Base-by-base conservation (phyloP, 78 protist genomes). In the Dictyostelium discoideum region DNA sequence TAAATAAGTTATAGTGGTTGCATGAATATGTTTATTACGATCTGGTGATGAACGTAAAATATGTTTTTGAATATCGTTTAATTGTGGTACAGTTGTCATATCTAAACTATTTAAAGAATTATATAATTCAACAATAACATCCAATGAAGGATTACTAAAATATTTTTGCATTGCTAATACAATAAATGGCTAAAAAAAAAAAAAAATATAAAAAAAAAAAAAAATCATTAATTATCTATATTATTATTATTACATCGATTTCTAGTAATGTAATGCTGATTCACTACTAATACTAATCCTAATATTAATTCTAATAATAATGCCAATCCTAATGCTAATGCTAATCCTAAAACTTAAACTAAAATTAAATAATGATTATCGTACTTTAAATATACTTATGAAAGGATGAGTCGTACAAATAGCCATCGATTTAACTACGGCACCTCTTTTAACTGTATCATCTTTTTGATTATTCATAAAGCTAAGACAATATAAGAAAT, bases 341-440 rank as follows among this genome's bases (percentile, higher is more conserved):
- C 37, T 32, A 32, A 32, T 1, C 0, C 37, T 32, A 32, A 32
- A 32, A 32, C 37, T 32, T 1, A 32, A 32, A 32, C 37, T 32
- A 32, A 32, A 32, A 32, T 1, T 32, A 32, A 32, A 76, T 39
- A 16, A 48, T 3, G 32, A 90, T 24, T 20, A 40, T 26, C 63
- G n/a, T 82, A 85, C 98, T 90, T 96, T 97, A 65, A 57, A 98
- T 18, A 97, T 85, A 80, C 96, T 96, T 14, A 90, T 24, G 78
- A 63, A 97, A 54, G 84, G 97, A 79, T 80, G 80, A 11, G 82
- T 67, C 3, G 98, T 78, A 81, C 98, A 96, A n/a, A 98, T 84
- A 16, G 98, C 98, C 87, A 98, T 18, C 6, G 99, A 84, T 69
- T 98, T 97, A 46, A 96, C 95, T 16, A 65, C 26, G 7, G 99